Percentiles rank a stretch among this genome's conserved stretches.
Conservation (phyloP, 352 stramenopile genomes). For the Plasmopara muralis region DNA sequence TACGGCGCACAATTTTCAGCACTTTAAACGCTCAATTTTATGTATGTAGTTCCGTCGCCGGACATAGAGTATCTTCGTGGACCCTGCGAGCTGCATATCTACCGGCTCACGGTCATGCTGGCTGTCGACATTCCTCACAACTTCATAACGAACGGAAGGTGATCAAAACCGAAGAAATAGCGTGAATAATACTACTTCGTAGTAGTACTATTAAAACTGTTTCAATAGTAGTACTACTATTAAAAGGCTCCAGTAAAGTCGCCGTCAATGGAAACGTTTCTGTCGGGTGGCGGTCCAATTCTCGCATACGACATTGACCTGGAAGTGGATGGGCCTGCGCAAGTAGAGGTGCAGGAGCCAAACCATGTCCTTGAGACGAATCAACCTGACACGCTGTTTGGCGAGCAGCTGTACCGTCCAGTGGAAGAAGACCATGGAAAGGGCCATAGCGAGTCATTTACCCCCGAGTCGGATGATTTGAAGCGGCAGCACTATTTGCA, state of each 20-base stretch:
- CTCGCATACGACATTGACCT: constrained; percentile 44
- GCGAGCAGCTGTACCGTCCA: constrained; percentile 10
- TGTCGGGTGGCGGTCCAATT: background rate
- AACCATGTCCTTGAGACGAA: constrained; percentile 13
- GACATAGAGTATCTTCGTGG: too few species aligned
- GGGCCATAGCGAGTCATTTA: constrained; percentile 5
- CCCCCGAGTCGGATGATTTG: constrained; percentile 16
- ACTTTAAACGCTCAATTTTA: too few species aligned
- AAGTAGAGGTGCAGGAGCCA: constrained; percentile 30
- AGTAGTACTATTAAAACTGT: too few species aligned
- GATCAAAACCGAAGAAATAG: too few species aligned
- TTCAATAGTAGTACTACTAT: too few species aligned
- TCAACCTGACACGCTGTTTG: constrained; percentile 1
- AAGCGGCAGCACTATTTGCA: constrained; percentile 42
- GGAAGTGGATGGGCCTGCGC: constrained; percentile 15
- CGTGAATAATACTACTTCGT: too few species aligned
- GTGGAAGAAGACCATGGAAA: constrained; percentile 6
- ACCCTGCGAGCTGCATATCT: too few species aligned
- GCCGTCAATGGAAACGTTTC: background rate
- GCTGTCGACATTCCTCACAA: too few species aligned
- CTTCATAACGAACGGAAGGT: too few species aligned
- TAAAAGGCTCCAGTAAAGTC: background rate
- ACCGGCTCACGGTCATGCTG: too few species aligned
- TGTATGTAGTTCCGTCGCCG: too few species aligned
- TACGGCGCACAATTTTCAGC: too few species aligned